phyloP scores from a whole-genome alignment of 2,329 filamentous ascomycete species.

The Ceratocystis papillata region DNA sequence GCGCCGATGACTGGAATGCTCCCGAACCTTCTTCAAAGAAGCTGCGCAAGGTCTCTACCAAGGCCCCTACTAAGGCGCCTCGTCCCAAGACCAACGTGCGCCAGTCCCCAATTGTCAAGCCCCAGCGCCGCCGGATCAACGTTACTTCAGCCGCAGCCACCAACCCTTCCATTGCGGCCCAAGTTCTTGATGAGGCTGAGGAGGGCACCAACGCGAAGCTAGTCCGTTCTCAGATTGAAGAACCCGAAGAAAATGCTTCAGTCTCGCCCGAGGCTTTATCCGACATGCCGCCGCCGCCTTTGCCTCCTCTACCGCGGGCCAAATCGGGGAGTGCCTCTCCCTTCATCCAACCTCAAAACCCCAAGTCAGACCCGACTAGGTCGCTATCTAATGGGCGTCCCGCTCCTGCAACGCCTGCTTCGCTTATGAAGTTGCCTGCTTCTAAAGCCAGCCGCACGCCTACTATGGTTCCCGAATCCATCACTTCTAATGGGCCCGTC shows the following conservation, averaged over 20 bases:
- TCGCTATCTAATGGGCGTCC: slow-evolving; percentile 24
- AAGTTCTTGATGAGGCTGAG: slow-evolving; percentile 44
- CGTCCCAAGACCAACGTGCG: slow-evolving; percentile 44
- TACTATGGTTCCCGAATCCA: neutral
- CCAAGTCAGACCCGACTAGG: slow-evolving; percentile 26
- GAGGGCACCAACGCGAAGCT: slow-evolving; percentile 29
- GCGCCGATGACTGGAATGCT: slow-evolving; percentile 35
- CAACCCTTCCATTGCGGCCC: slow-evolving; percentile 46
- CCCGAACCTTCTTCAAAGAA: slow-evolving; percentile 36
- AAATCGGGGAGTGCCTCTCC: slow-evolving; percentile 57
- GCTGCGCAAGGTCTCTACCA: slow-evolving; percentile 41
- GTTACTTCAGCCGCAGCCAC: slow-evolving; percentile 32
- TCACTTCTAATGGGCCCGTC: slow-evolving; percentile 12
- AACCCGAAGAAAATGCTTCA: slow-evolving; percentile 53
- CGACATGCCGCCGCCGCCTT: slow-evolving; percentile 52
- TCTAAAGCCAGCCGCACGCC: slow-evolving; percentile 34
- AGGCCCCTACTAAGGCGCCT: slow-evolving; percentile 44
- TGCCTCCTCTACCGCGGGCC: slow-evolving; percentile 49
- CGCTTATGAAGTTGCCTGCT: slow-evolving; percentile 65
- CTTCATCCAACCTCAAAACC: slow-evolving; percentile 48
- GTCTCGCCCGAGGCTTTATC: slow-evolving; percentile 53
- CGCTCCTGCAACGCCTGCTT: slow-evolving; percentile 69
- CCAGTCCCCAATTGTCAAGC: slow-evolving; percentile 63
- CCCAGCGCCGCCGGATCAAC: slow-evolving; percentile 43
- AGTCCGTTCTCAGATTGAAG: slow-evolving; percentile 35